phyloP scores from a whole-genome alignment of 2,329 filamentous ascomycete species.

The Rhytidhysteron rufulum region DNA sequence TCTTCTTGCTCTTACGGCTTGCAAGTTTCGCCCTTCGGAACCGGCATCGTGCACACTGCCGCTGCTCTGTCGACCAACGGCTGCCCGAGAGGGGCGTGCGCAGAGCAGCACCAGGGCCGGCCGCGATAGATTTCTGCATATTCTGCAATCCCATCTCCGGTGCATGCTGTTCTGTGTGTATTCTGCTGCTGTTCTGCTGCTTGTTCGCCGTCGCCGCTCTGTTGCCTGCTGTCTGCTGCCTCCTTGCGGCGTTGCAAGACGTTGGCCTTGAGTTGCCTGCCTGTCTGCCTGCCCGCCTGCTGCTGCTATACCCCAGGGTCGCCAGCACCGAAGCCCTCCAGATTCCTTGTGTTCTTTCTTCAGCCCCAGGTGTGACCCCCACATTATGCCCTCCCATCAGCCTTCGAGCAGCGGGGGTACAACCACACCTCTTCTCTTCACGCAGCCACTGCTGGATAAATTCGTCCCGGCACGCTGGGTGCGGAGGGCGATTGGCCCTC shows the following conservation, averaged over 20 bases:
- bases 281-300: too few species aligned
- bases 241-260: too few species aligned
- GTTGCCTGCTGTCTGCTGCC: too few species aligned
- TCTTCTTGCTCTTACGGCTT: neutral
- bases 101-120: neutral
- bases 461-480: conserved; percentile 7
- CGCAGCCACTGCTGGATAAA: conserved; percentile 10
- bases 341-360: conserved; percentile 3
- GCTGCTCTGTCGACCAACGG: neutral
- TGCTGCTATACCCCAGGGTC: conserved; percentile 8
- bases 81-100: neutral
- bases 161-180: too few species aligned
- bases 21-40: neutral
- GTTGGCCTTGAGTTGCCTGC: too few species aligned
- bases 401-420: conserved; percentile 4
- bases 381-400: conserved; percentile 3
- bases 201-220: too few species aligned
- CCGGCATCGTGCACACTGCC: neutral
- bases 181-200: too few species aligned
- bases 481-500: conserved; percentile 4
- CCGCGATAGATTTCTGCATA: neutral
- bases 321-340: conserved; percentile 2
- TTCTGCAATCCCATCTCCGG: neutral
- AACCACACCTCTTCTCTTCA: conserved; percentile 1
- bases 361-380: conserved; percentile 5